phyloP scores from a whole-genome alignment of 306 rosid species.

The Hippophae rhamnoides region DNA sequence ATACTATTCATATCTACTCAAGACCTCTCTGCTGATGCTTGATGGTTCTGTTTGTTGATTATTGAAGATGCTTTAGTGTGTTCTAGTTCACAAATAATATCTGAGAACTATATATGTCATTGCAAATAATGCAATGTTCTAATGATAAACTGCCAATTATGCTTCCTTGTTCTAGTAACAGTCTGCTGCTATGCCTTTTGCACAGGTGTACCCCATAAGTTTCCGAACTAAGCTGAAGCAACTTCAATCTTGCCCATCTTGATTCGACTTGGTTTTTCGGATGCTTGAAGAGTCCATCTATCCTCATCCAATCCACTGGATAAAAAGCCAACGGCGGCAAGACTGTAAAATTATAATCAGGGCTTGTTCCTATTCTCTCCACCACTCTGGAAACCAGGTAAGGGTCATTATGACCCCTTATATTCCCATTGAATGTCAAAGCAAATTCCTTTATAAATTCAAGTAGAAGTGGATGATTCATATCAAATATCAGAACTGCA shows the following conservation, averaged over 20 bases:
- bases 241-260: conserved; percentile 45
- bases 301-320: conserved; percentile 50
- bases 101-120: conserved; percentile 15
- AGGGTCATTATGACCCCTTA: conserved; percentile 88
- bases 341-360: conserved; percentile 32
- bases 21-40: too few species aligned
- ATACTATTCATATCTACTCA: too few species aligned
- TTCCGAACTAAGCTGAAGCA: conserved; percentile 37
- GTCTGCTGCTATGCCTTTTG: conserved; percentile 55
- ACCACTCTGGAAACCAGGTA: conserved; percentile 76
- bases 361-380: conserved; percentile 19
- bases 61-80: conserved; percentile 13
- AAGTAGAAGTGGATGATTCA: conserved; percentile 64
- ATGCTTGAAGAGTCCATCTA: conserved; percentile 37
- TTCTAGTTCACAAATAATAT: background rate
- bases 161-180: conserved; percentile 59
- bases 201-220: conserved; percentile 66
- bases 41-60: too few species aligned
- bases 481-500: conserved; percentile 66
- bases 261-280: conserved; percentile 26
- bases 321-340: conserved; percentile 56
- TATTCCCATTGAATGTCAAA: conserved; percentile 60
- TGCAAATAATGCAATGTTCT: conserved; percentile 44
- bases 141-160: conserved; percentile 42
- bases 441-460: conserved; percentile 64